phyloP scores from a whole-genome alignment of 305 asterid genomes.

The Plantago lanceolata region DNA sequence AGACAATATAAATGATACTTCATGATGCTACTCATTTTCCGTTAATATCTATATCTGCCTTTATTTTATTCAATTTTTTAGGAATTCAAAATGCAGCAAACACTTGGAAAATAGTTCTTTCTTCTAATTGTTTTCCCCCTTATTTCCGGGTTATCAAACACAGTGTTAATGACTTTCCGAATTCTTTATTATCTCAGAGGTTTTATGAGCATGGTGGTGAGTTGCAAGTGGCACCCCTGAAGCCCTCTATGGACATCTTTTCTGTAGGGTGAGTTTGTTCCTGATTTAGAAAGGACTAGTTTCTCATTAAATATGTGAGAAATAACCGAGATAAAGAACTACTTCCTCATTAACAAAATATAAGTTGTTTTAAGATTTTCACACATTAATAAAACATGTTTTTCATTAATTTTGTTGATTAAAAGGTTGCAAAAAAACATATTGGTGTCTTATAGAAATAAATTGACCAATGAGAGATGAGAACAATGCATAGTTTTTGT shows the following conservation, averaged over 20 bases:
- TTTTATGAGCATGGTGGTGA: constrained; percentile 96
- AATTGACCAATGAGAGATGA: too few species aligned
- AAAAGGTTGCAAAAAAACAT: too few species aligned
- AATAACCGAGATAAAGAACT: background rate
- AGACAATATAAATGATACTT: background rate
- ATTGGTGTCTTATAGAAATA: too few species aligned
- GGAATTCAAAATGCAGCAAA: background rate
- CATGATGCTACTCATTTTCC: background rate
- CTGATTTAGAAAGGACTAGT: constrained; percentile 20
- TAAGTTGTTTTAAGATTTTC: too few species aligned
- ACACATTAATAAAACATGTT: too few species aligned
- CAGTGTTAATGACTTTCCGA: constrained; percentile 1
- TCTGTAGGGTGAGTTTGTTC: constrained; percentile 81
- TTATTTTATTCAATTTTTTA: too few species aligned
- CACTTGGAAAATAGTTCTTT: background rate
- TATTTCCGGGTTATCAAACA: background rate
- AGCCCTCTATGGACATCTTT: constrained; percentile 95
- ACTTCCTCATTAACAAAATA: too few species aligned
- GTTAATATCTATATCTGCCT: background rate
- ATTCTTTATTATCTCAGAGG: constrained; percentile 64
- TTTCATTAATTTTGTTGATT: too few species aligned
- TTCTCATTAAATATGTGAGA: constrained; percentile 23
- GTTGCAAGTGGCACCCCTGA: constrained; percentile 64
- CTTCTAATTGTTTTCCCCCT: background rate
- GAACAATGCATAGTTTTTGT: too few species aligned